phyloP scores from a whole-genome alignment of 179 eudicot species.

The Monotropa hypopitys region DNA sequence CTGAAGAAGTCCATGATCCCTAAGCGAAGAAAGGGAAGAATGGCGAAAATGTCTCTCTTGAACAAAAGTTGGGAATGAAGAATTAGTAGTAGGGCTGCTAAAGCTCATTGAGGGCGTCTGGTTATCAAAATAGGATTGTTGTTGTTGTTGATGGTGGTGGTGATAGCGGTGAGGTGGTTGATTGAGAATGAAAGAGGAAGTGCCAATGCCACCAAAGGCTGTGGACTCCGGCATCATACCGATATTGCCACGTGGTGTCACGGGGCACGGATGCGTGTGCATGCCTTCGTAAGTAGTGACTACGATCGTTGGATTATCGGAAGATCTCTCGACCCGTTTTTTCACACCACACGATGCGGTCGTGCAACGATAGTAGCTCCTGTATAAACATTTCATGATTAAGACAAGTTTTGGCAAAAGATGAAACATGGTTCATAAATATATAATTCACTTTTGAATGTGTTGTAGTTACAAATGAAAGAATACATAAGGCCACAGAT shows the following conservation, averaged over 20 bases:
- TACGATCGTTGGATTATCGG: conserved; percentile 25
- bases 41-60: conserved; percentile 14
- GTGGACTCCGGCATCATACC: conserved; percentile 15
- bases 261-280: conserved; percentile 29
- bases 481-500: too few species aligned
- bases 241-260: conserved; percentile 20
- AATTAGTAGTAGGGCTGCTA: not conserved
- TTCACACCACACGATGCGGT: conserved; percentile 29
- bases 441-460: not conserved
- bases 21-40: conserved; percentile 19
- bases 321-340: conserved; percentile 33
- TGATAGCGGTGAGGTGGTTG: conserved; percentile 8
- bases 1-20: conserved; percentile 61
- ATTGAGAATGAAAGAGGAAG: conserved; percentile 6
- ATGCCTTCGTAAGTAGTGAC: conserved; percentile 35
- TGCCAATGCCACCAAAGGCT: conserved; percentile 3
- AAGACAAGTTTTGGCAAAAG: not conserved
- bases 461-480: not conserved
- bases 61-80: conserved; percentile 8
- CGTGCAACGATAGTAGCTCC: conserved; percentile 47
- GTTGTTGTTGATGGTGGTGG: not conserved
- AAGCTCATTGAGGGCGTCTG: conserved; percentile 13
- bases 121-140: conserved; percentile 19
- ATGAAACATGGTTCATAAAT: not conserved
- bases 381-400: not conserved